phyloP scores from a whole-genome alignment of 1,139 yeast species.

The Candida freyschussii region DNA sequence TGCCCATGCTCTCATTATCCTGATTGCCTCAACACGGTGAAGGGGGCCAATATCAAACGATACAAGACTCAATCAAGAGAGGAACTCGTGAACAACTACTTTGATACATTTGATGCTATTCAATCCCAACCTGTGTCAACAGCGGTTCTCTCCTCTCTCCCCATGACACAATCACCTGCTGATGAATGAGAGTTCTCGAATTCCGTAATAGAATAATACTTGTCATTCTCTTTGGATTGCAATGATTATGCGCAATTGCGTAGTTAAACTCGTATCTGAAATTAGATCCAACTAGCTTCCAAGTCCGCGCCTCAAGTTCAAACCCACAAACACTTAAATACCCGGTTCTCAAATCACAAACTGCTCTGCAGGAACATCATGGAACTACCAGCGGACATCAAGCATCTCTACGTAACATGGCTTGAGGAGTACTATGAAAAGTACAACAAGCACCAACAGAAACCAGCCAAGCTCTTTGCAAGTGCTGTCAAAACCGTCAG shows the following conservation, averaged over 20 bases:
- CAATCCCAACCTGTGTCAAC: constrained; percentile 3
- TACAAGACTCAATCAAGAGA: constrained; percentile 7
- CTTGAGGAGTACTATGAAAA: constrained; percentile 13
- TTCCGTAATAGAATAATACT: too few relatives aligned
- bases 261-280: too few relatives aligned
- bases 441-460: constrained; percentile 9
- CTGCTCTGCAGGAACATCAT: constrained; percentile 4
- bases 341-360: too few relatives aligned
- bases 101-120: constrained; percentile 11
- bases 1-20: too few relatives aligned
- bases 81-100: constrained; percentile 9
- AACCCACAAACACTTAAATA: too few relatives aligned
- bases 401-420: constrained; percentile 21
- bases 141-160: too few relatives aligned
- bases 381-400: constrained; percentile 19
- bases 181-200: too few relatives aligned
- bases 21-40: neutral
- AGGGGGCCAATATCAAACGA: neutral
- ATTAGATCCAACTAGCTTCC: too few relatives aligned
- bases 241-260: too few relatives aligned
- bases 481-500: constrained; percentile 12
- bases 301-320: too few relatives aligned
- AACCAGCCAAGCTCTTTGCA: constrained; percentile 12
- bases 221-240: too few relatives aligned
- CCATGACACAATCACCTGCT: too few relatives aligned